Base-by-base conservation (phyloP, 768 basidiomycete species). In the Boletus coccyginus region DNA sequence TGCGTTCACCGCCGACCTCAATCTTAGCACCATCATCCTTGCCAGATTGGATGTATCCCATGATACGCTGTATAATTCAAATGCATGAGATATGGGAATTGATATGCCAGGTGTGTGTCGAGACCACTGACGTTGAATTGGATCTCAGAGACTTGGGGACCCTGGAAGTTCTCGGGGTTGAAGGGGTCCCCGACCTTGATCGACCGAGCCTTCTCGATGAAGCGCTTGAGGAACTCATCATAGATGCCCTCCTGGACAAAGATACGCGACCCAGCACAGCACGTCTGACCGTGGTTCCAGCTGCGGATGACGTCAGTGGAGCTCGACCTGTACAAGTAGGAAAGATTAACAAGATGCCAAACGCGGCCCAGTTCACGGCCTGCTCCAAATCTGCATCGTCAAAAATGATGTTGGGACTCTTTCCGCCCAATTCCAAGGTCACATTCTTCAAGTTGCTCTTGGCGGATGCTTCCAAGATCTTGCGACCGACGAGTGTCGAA, bases 391-490 rank as follows among this genome's bases (percentile, higher is more conserved):
- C 74, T 2, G 78, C 78, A 49, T 78, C 75, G 16, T 81, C 73
- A 50, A 80, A 82, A 50, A 84, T 73, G 56, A 84, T 70, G 56
- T 68, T 75, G 11, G 76, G 77, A 31, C 69, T 76, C 71, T 82
- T 81, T 17, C 81, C 82, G 9, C 83, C 84, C 38, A 85, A 70
- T 61, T 85, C 84, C 54, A 85, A 73, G 24, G 83, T 79, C 45
- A 82, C 80, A 55, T 82, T 82, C 76, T 96, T 97, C 64, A 97
- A 69, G 67, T 96, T 97, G 32, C 82, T 83, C 70, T 85, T 83
- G 1, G 90, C 83, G 3, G 93, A 81, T 4, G 90, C 87, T 63
- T 90, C 83, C 78, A 93, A 77, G 66, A 96, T 79, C 62, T 84
- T 86, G 12, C 91, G 81, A 10, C 94, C 94, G 24, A 86, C 83